phyloP scores from a whole-genome alignment of 371 early-diverging fungal genomes.

The Lichtheimia hyalospora region DNA sequence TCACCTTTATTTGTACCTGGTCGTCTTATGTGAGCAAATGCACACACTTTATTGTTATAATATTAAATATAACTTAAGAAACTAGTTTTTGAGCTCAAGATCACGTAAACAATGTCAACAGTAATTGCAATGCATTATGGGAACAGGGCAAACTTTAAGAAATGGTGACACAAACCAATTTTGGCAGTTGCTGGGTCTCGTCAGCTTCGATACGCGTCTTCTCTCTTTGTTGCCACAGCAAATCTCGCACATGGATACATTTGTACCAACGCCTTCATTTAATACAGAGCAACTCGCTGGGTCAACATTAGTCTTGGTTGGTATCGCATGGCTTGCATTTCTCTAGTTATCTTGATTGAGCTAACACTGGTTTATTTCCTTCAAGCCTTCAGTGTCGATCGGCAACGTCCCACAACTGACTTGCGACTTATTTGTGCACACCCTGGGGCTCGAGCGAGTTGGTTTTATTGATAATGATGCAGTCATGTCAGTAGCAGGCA shows the following conservation, averaged over 20 bases:
- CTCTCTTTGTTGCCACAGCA: too few relatives aligned
- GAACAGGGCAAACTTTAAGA: too few relatives aligned
- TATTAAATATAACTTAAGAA: too few relatives aligned
- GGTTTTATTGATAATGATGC: constrained; percentile 64
- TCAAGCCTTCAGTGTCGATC: constrained; percentile 72
- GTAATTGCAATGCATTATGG: too few relatives aligned
- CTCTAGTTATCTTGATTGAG: neutral
- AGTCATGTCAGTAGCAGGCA: constrained; percentile 57
- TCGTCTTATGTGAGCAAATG: too few relatives aligned
- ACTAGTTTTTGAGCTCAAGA: too few relatives aligned
- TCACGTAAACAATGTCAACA: too few relatives aligned
- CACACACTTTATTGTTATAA: too few relatives aligned
- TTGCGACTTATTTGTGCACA: constrained; percentile 70
- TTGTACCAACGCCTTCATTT: constrained; percentile 43
- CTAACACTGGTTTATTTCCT: neutral
- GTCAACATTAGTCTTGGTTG: constrained; percentile 48
- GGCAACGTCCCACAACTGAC: constrained; percentile 81
- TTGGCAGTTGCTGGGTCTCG: too few relatives aligned
- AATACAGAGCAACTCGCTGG: constrained; percentile 34
- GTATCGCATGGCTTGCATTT: neutral
- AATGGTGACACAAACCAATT: too few relatives aligned
- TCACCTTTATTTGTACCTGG: too few relatives aligned
- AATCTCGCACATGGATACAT: constrained; percentile 32
- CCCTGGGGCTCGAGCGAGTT: constrained; percentile 61
- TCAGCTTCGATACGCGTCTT: too few relatives aligned